phyloP scores from a whole-genome alignment of 805 yeast genomes.

The Yamadazyma scolyti region DNA sequence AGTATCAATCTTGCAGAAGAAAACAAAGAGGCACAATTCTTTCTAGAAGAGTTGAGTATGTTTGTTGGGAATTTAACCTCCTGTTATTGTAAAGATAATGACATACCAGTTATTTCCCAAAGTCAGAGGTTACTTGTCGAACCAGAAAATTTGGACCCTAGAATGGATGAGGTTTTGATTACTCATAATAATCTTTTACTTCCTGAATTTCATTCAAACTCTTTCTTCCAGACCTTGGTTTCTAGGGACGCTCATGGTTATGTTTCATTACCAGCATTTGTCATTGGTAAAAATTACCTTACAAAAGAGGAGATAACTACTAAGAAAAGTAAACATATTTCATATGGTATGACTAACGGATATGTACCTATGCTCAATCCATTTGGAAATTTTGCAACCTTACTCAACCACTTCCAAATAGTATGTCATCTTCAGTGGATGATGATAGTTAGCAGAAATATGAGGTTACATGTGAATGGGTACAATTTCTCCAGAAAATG shows the following conservation, averaged over 20 bases:
- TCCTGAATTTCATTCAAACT: constrained; percentile 31
- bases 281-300: constrained; percentile 33
- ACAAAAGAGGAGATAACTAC: not conserved
- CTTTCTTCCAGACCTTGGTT: constrained; percentile 34
- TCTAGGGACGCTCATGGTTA: constrained; percentile 33
- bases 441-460: constrained; percentile 1
- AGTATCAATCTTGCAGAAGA: constrained; percentile 7
- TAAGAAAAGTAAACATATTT: constrained; percentile 12
- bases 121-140: constrained; percentile 15
- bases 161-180: constrained; percentile 24
- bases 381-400: constrained; percentile 19
- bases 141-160: constrained; percentile 6
- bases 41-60: constrained; percentile 21
- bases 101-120: constrained; percentile 14
- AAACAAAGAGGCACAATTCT: constrained; percentile 14
- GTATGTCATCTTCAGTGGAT: constrained; percentile 20
- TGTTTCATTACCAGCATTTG: constrained; percentile 29
- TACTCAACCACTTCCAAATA: constrained; percentile 38
- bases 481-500: constrained; percentile 11
- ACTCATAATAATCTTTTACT: constrained; percentile 32
- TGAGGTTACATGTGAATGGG: constrained; percentile 2
- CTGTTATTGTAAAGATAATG: constrained; percentile 15
- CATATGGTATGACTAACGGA: constrained; percentile 29
- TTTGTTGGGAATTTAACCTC: constrained; percentile 24
- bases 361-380: constrained; percentile 22